phyloP scores from a whole-genome alignment of 768 basidiomycete genomes.

The Albatrellus ellisii region DNA sequence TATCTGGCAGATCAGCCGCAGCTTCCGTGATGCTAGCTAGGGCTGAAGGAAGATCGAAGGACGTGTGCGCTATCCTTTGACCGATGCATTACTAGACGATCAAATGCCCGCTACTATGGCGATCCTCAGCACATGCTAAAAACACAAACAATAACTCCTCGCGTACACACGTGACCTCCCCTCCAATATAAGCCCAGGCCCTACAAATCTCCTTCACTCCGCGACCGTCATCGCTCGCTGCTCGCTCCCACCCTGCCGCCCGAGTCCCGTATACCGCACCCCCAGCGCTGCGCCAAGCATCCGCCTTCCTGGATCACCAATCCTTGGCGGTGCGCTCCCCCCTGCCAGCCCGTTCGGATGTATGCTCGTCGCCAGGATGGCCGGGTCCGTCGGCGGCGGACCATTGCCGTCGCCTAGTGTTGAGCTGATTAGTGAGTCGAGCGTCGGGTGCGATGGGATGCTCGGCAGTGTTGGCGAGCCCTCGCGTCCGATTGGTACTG shows the following conservation, averaged over 20 bases:
- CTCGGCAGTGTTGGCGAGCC: conserved; percentile 75
- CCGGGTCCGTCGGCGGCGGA: conserved; percentile 44
- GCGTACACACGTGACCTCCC: too few relatives aligned
- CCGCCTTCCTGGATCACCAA: conserved; percentile 80
- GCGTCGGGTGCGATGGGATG: conserved; percentile 71
- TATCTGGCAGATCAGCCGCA: too few relatives aligned
- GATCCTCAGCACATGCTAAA: too few relatives aligned
- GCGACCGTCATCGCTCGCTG: conserved; percentile 68
- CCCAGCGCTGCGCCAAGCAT: conserved; percentile 84
- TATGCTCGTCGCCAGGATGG: conserved; percentile 45
- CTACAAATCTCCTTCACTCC: conserved; percentile 32
- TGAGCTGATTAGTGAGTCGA: conserved; percentile 75
- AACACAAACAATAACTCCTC: too few relatives aligned
- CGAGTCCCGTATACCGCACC: conserved; percentile 65
- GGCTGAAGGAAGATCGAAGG: too few relatives aligned
- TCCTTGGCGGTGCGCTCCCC: conserved; percentile 38
- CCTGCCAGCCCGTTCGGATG: conserved; percentile 25
- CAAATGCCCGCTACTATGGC: too few relatives aligned
- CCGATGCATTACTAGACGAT: too few relatives aligned
- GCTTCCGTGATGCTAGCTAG: too few relatives aligned
- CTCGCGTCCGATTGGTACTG: conserved; percentile 19
- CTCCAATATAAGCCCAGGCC: not conserved
- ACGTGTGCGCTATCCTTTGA: too few relatives aligned
- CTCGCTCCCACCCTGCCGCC: conserved; percentile 27
- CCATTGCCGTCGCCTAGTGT: conserved; percentile 43